These are phyloP conservation scores for Diaporthe sp. DNA, from an alignment of 2,329 filamentous ascomycete species.

Conservation along the genomic window DNA sequence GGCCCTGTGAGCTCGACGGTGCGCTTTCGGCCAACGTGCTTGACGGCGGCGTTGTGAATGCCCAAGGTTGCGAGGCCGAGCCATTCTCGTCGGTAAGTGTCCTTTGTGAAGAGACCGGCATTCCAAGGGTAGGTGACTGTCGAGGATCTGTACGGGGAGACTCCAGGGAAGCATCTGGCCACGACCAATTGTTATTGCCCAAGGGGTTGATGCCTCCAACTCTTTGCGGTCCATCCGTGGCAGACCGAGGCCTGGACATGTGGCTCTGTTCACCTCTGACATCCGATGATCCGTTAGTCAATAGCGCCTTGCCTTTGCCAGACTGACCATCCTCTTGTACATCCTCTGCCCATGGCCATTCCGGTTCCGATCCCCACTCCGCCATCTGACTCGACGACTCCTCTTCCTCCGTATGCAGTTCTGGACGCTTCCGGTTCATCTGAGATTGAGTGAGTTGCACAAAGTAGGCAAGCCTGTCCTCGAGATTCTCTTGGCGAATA, in stretches of 20 bases:
- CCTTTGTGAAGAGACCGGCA: not conserved
- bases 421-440: slow-evolving; percentile 43
- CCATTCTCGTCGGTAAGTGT: slow-evolving; percentile 15
- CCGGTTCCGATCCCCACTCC: slow-evolving; percentile 32
- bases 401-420: slow-evolving; percentile 12
- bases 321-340: slow-evolving; percentile 33
- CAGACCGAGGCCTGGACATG: slow-evolving; percentile 62
- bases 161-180: slow-evolving; percentile 52
- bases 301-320: slow-evolving; percentile 37
- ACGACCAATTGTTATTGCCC: slow-evolving; percentile 74
- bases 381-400: slow-evolving; percentile 30
- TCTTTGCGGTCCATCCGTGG: slow-evolving; percentile 68
- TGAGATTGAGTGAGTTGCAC: slow-evolving; percentile 65
- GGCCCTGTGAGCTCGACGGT: slow-evolving; percentile 37
- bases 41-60: slow-evolving; percentile 40
- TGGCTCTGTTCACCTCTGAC: slow-evolving; percentile 39
- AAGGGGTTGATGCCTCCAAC: slow-evolving; percentile 64
- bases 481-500: slow-evolving; percentile 71
- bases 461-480: slow-evolving; percentile 72
- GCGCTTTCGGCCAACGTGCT: slow-evolving; percentile 41
- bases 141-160: slow-evolving; percentile 20
- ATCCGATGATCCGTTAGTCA: slow-evolving; percentile 14
- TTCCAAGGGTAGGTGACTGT: slow-evolving; percentile 1
- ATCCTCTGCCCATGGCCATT: slow-evolving; percentile 40
- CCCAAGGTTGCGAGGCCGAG: slow-evolving; percentile 20